Evolutionary conservation across 768 basidiomycete genomes (phyloP).

Genomic region (Russula brevipes): DNA sequence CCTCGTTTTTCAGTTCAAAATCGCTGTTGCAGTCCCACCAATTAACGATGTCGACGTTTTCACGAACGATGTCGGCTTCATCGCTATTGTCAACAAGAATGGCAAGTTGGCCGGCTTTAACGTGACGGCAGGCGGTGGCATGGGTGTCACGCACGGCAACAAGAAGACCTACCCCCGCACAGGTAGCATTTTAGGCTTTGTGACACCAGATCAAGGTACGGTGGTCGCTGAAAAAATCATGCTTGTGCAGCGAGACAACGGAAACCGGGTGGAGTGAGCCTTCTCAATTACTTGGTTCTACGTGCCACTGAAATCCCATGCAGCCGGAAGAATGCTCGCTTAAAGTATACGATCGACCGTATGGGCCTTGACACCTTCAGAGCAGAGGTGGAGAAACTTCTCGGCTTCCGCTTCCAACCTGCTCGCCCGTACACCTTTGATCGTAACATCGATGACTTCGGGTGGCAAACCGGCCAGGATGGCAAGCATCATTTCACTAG

Average conservation of each 20-base stretch:
- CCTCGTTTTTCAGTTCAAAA: constrained; percentile 69
- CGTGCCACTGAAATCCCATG: not conserved
- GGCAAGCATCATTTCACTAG: constrained; percentile 87
- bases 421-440: constrained; percentile 77
- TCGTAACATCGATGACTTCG: constrained; percentile 88
- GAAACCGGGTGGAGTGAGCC: constrained; percentile 86
- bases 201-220: constrained; percentile 78
- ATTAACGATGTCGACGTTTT: constrained; percentile 96
- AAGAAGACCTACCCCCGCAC: constrained; percentile 97
- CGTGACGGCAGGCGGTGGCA: constrained; percentile 90
- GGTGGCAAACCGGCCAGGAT: constrained; percentile 85
- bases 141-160: constrained; percentile 99
- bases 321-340: constrained; percentile 67
- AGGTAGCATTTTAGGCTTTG: constrained; percentile 88
- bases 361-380: constrained; percentile 88
- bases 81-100: constrained; percentile 75
- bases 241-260: constrained; percentile 91
- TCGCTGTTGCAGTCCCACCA: constrained; percentile 93
- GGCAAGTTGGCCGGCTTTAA: constrained; percentile 90
- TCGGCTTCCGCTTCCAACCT: constrained; percentile 72
- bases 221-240: constrained; percentile 89
- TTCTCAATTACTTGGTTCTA: not conserved
- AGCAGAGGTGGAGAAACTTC: constrained; percentile 81
- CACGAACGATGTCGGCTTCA: constrained; percentile 94
- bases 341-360: constrained; percentile 97